These are phyloP conservation scores for Rosa rugosa DNA, from an alignment of 306 rosid genomes.

Conservation along the genomic window DNA sequence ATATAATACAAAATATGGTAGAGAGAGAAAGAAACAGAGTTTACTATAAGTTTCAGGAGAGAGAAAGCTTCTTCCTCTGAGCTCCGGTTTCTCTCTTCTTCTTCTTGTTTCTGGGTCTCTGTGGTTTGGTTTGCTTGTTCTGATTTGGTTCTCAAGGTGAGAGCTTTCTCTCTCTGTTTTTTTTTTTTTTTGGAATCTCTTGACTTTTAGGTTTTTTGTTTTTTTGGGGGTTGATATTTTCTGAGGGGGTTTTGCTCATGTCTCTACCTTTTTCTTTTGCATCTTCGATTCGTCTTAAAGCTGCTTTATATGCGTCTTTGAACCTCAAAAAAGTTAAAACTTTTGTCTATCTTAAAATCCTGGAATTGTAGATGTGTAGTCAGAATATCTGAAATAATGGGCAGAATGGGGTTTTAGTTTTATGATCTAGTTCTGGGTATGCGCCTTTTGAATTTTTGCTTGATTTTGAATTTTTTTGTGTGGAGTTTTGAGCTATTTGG, in stretches of 20 bases:
- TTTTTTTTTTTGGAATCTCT: slow-evolving; percentile 44
- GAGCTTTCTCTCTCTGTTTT: slow-evolving; percentile 37
- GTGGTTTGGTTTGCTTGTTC: slow-evolving; percentile 26
- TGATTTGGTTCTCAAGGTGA: slow-evolving; percentile 62
- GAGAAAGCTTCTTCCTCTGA: slow-evolving; percentile 43
- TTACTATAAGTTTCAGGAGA: slow-evolving; percentile 52
- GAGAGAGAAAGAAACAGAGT: slow-evolving; percentile 37
- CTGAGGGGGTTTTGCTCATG: slow-evolving; percentile 9
- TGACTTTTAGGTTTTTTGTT: slow-evolving; percentile 29
- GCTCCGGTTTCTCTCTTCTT: slow-evolving; percentile 29
- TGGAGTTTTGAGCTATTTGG: slow-evolving; percentile 26
- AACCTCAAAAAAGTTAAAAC: slow-evolving; percentile 36
- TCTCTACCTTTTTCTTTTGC: slow-evolving; percentile 45
- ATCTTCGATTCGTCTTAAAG: slow-evolving; percentile 74
- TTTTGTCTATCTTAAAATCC: slow-evolving; percentile 31
- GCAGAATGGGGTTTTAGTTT: slow-evolving; percentile 33
- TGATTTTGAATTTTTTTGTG: slow-evolving; percentile 19
- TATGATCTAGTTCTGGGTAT: slow-evolving; percentile 43
- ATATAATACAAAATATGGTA: slow-evolving; percentile 20
- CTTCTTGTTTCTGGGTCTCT: slow-evolving; percentile 17
- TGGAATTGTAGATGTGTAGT: slow-evolving; percentile 28
- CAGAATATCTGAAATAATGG: slow-evolving; percentile 16
- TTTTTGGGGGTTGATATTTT: slow-evolving; percentile 34
- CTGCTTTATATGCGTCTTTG: slow-evolving; percentile 53
- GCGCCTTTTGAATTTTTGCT: slow-evolving; percentile 19